Evolutionary conservation across 805 yeast genomes (phyloP), one percentile per base, ranked within the genome.

Genomic region (Lachancea sp.): DNA sequence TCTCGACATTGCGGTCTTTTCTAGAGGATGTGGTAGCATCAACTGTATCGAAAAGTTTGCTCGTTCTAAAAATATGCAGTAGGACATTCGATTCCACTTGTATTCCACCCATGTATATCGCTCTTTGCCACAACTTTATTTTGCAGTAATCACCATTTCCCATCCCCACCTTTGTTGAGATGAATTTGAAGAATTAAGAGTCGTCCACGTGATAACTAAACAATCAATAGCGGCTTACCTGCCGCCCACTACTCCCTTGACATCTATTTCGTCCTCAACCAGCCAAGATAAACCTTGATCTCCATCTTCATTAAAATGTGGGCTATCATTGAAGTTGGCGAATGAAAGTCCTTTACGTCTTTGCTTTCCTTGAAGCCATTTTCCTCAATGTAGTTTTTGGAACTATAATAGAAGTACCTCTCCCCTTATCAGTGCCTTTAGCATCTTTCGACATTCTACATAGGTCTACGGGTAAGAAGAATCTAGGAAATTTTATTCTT

Each of bases 371-470:
- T 36, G 28, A 29, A 35, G 4, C 40, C 40, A 34, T 33, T 41
- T 11, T 33, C 39, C 19, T 66, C 67, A 34, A 52, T 55, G 48
- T 72, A 74, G 17, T 63, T 55, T 5, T 69, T 60, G 41, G 71
- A 70, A 50, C 92, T 83, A 49, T 69, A 66, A 89, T 90, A 83
- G 17, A 79, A 71, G 50, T 83, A 83, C 40, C 68, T 67, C 83
- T 83, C 42, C 77, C 61, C 8, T 63, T 63, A 9, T 58, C 51
- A 1, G 68, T 63, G 8, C 65, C 63, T 45, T 73, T 75, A 1
- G 68, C 63, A 7, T 65, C 63, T 45, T 73, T 75, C 47, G 61
- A 72, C 21, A 81, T 65, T 41, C 86, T 64, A 34, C 88, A 63
- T 16, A 83, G 56, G 7, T 60, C 63, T 85, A 80, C 50, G 48